These are phyloP conservation scores for Phymatotrichopsis omnivora DNA, from an alignment of 2,329 filamentous ascomycete genomes.

Conservation along the genomic window DNA sequence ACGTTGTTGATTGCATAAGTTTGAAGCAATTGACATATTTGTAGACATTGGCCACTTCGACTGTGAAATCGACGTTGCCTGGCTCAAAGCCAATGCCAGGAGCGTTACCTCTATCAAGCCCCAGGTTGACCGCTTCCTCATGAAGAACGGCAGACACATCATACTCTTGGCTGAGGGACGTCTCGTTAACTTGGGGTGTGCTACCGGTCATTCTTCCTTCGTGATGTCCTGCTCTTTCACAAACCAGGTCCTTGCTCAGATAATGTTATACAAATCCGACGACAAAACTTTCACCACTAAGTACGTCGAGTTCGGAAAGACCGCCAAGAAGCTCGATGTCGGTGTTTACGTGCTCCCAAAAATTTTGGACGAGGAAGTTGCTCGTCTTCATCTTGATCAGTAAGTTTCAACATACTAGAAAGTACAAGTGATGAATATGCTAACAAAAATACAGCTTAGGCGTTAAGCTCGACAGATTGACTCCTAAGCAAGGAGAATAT, in stretches of 20 bases:
- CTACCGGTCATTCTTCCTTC: conserved; percentile 97
- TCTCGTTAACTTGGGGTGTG: conserved; percentile 98
- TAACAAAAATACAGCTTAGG: conserved; percentile 19
- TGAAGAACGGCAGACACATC: conserved; percentile 90
- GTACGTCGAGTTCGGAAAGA: conserved; percentile 92
- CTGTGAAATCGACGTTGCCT: conserved; percentile 98
- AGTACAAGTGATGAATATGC: not conserved
- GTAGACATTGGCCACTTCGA: conserved; percentile 97
- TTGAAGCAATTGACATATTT: conserved; percentile 17
- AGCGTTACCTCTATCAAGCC: conserved; percentile 98
- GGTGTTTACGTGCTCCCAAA: conserved; percentile 97
- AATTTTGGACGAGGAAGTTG: conserved; percentile 98
- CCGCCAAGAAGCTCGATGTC: conserved; percentile 68
- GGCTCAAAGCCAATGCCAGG: conserved; percentile 85
- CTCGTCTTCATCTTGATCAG: conserved; percentile 80
- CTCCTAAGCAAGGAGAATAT: conserved; percentile 83
- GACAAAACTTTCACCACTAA: conserved; percentile 82
- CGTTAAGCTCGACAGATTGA: conserved; percentile 83
- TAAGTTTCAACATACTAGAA: conserved; percentile 53
- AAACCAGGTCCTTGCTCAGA: conserved; percentile 99
- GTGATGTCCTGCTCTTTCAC: conserved; percentile 99
- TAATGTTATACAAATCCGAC: conserved; percentile 90
- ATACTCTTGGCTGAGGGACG: conserved; percentile 97
- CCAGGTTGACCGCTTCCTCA: conserved; percentile 95
- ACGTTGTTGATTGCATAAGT: conserved; percentile 5